These are phyloP conservation scores for Marsdenia floribunda DNA, from an alignment of 257 asterid genomes.

Conservation along the genomic window DNA sequence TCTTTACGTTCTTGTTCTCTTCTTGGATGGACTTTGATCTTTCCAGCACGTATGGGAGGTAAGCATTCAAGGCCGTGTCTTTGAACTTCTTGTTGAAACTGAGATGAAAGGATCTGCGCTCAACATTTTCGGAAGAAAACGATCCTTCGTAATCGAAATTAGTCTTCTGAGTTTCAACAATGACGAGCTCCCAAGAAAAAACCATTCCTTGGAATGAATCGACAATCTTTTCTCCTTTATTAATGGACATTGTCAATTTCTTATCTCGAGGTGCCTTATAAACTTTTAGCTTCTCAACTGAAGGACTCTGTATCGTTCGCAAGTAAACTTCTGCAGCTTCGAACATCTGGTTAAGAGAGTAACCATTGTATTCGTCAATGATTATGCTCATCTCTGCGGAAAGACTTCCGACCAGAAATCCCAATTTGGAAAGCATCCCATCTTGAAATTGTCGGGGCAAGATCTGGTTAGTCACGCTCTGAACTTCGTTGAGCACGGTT, in stretches of 20 bases:
- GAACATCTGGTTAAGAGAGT: constrained; percentile 17
- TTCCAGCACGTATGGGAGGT: constrained; percentile 23
- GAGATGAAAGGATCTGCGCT: constrained; percentile 21
- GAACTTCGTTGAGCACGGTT: constrained; percentile 23
- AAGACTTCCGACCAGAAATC: constrained; percentile 17
- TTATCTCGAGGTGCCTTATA: constrained; percentile 11
- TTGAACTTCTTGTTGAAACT: constrained; percentile 14
- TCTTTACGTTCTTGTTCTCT: constrained; percentile 19
- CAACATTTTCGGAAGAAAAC: constrained; percentile 5
- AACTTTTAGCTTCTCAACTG: constrained; percentile 16
- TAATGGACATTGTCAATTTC: constrained; percentile 7
- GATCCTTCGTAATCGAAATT: constrained; percentile 1
- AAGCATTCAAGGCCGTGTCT: constrained; percentile 13
- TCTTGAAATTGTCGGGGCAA: constrained; percentile 22
- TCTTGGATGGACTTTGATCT: constrained; percentile 22
- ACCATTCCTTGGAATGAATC: constrained; percentile 21
- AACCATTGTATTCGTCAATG: constrained; percentile 21
- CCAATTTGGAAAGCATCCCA: constrained; percentile 25
- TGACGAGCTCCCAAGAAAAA: constrained; percentile 19
- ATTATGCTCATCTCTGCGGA: constrained; percentile 13
- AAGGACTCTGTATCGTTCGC: constrained; percentile 5
- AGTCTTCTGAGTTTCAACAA: constrained; percentile 13
- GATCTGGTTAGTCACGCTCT: constrained; percentile 20
- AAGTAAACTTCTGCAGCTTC: constrained; percentile 24
- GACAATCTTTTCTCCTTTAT: constrained; percentile 17